Evolutionary conservation across 768 basidiomycete species (phyloP).

Genomic region (Leccinum rimulosum): DNA sequence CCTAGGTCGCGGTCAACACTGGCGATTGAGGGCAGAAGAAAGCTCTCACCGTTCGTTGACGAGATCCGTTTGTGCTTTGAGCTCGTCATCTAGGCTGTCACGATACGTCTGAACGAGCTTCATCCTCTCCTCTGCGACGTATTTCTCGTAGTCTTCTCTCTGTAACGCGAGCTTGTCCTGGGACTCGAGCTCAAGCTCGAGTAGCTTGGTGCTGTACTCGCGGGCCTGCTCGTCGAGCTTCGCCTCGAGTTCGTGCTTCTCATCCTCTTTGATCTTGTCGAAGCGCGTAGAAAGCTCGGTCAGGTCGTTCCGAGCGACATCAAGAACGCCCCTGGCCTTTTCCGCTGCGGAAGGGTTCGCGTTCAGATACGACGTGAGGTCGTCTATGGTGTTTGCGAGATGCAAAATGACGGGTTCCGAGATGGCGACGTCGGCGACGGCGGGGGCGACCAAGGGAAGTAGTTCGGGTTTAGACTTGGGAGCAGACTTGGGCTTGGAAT

Average conservation of each 20-base stretch:
- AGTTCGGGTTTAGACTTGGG: constrained; percentile 36
- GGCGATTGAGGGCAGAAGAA: neutral
- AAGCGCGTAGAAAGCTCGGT: constrained; percentile 74
- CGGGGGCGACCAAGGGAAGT: constrained; percentile 81
- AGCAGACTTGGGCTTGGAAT: constrained; percentile 55
- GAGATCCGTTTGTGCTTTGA: constrained; percentile 84
- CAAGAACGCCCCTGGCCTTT: constrained; percentile 72
- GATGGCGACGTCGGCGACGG: constrained; percentile 63
- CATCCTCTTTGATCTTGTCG: constrained; percentile 76
- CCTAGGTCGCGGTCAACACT: constrained; percentile 37
- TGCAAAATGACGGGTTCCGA: constrained; percentile 93
- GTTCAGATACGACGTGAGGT: constrained; percentile 80
- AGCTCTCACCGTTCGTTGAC: constrained; percentile 85
- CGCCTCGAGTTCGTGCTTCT: constrained; percentile 61
- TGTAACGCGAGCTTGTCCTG: constrained; percentile 84
- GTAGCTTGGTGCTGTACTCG: constrained; percentile 78
- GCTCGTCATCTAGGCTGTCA: constrained; percentile 80
- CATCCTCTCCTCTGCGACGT: constrained; percentile 74
- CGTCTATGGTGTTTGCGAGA: constrained; percentile 90
- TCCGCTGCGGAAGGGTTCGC: constrained; percentile 64
- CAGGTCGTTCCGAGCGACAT: constrained; percentile 78
- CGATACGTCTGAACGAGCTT: constrained; percentile 76
- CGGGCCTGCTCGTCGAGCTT: constrained; percentile 78
- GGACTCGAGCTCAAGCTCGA: constrained; percentile 81
- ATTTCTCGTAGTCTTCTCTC: constrained; percentile 80